phyloP scores from a whole-genome alignment of 2,329 filamentous ascomycete species.

The Aureobasidium pullulans region DNA sequence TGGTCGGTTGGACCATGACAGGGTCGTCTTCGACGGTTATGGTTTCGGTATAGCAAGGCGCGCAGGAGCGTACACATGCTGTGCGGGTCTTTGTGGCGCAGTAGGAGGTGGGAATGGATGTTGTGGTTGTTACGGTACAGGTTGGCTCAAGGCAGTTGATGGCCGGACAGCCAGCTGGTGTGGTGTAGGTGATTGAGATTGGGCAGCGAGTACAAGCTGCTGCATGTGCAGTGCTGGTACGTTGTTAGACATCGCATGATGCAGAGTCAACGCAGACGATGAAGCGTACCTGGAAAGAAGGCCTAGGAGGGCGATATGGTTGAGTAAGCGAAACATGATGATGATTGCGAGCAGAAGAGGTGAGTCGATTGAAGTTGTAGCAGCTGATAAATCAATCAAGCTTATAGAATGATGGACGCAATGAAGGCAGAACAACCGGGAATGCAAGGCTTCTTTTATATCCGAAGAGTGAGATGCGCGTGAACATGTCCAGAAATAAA shows the following conservation, averaged over 20 bases:
- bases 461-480: not conserved
- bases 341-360: too few species aligned
- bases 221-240: not conserved
- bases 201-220: conserved; percentile 6
- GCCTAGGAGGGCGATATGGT: not conserved
- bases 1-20: not conserved
- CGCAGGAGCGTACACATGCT: not conserved
- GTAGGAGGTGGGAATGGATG: not conserved
- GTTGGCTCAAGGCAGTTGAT: not conserved
- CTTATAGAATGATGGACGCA: not conserved
- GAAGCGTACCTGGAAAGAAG: not conserved
- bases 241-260: not conserved
- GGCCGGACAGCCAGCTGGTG: not conserved
- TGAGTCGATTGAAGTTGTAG: not conserved
- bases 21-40: not conserved
- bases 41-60: not conserved
- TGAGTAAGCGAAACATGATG: not conserved
- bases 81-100: not conserved
- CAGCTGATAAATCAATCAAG: not conserved
- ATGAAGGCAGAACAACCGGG: not conserved
- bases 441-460: not conserved
- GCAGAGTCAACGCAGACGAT: not conserved
- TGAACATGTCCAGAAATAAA: not conserved
- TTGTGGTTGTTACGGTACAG: not conserved
- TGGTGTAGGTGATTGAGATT: conserved; percentile 9